Percentiles rank a stretch among this genome's conserved stretches.
Evolutionary conservation across 2,329 filamentous ascomycete genomes (phyloP).

Genomic region (Clonostachys sp.): DNA sequence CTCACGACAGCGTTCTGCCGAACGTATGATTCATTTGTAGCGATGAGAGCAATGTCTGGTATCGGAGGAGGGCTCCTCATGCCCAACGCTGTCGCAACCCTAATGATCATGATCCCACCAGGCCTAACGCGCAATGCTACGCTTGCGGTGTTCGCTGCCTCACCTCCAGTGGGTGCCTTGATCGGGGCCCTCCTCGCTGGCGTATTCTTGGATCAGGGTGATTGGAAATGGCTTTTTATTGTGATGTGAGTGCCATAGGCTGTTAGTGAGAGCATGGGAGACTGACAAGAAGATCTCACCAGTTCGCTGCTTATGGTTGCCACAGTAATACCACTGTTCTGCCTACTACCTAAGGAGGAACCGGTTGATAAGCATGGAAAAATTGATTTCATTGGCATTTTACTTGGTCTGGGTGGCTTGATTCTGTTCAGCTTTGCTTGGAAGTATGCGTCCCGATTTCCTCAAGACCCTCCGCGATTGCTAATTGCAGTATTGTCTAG

Average conservation of each 20-base stretch:
- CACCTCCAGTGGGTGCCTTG: conserved; percentile 38
- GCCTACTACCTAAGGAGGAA: conserved; percentile 6
- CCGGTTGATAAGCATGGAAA: conserved; percentile 15
- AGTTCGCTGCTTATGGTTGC: conserved; percentile 1
- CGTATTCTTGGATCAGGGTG: conserved; percentile 15
- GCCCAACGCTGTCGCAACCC: conserved; percentile 45
- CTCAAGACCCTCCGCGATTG: background rate
- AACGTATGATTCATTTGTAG: conserved; percentile 32
- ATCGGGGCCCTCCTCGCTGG: conserved; percentile 32
- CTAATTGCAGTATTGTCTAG: conserved; percentile 12
- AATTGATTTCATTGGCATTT: conserved; percentile 28
- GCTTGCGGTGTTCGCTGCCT: conserved; percentile 39
- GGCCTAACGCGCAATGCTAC: conserved; percentile 37
- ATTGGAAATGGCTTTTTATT: conserved; percentile 1
- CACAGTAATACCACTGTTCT: conserved; percentile 1
- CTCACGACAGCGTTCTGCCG: conserved; percentile 36
- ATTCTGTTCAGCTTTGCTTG: conserved; percentile 45
- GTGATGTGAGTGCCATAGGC: background rate
- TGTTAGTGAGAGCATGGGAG: background rate
- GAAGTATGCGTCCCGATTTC: conserved; percentile 28
- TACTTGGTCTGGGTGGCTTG: conserved; percentile 29
- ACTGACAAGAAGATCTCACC: background rate
- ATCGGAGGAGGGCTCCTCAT: conserved; percentile 42
- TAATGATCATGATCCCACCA: conserved; percentile 40
- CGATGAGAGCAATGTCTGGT: conserved; percentile 39